Evolutionary conservation across 2,329 filamentous ascomycete genomes (phyloP), one percentile per base, ranked within the genome.

Genomic region (Plectosphaerella sp.): DNA sequence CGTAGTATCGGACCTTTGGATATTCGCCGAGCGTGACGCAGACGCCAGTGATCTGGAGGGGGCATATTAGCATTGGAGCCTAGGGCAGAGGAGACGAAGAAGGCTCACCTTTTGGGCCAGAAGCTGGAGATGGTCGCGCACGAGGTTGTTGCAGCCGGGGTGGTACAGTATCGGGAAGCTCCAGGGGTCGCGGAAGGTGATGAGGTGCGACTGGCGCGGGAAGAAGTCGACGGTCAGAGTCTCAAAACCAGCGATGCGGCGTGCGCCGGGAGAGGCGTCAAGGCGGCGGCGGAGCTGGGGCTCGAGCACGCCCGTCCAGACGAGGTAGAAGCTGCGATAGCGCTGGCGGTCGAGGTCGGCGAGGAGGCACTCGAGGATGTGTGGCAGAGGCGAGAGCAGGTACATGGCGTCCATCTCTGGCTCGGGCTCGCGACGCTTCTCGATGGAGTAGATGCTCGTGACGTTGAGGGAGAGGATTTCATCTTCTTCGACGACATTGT

Each of bases 391-490:
- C 0, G 92, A 88, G 52, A 99, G 80, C 55, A 99, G 78, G 73
- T 97, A 99, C 59, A 99, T 84, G 62, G 91, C 94, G 70, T 97
- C 94, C 84, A 96, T 96, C 61, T 90, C 88, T 52, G 86, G 85
- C 67, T 96, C 96, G 66, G 82, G 79, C 47, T 88, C 86, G 65
- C 94, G 84, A 62, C 84, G 86, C 57, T 94, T 84, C 75, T 97
- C 92, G 72, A 99, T 95, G 65, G 84, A 84, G 77, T 97, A 93
- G 69, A 99, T 93, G 72, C 92, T 96, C 60, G 92, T 93, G 71
- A 99, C 89, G 68, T 96, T 96, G 72, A 91, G 85, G 68, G 96
- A 95, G 72, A 99, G 87, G 60, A 99, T 95, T 64, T 97, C 91
- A 82, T 99, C 93, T 76, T 97, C 89, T 64, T 91, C 93, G 67